These are phyloP conservation scores for Protea cynaroides DNA, from an alignment of 164 flowering plant genomes.

Conservation along the genomic window DNA sequence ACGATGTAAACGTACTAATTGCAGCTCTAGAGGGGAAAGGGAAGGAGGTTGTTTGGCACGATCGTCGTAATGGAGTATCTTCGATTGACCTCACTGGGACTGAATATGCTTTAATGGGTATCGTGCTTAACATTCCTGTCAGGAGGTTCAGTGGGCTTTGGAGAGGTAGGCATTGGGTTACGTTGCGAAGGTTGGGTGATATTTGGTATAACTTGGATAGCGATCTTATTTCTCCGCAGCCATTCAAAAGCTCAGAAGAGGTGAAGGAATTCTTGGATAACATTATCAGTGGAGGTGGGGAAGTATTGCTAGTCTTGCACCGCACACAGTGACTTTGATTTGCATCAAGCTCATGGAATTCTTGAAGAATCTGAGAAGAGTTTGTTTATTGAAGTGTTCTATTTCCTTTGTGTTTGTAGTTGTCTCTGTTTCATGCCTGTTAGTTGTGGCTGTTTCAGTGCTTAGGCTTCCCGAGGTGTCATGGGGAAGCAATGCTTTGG, in stretches of 20 bases:
- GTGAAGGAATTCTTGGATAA: constrained; percentile 56
- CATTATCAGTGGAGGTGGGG: constrained; percentile 46
- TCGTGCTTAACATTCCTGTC: constrained; percentile 69
- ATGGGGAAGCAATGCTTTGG: neutral
- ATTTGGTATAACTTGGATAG: constrained; percentile 97
- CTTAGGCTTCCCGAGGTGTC: constrained; percentile 48
- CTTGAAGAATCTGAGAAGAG: constrained; percentile 27
- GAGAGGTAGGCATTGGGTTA: constrained; percentile 83
- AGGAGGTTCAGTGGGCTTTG: constrained; percentile 68
- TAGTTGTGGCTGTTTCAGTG: constrained; percentile 35
- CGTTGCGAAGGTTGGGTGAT: constrained; percentile 56
- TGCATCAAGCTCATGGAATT: constrained; percentile 10
- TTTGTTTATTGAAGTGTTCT: constrained; percentile 22
- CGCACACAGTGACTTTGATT: constrained; percentile 16
- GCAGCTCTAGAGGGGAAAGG: constrained; percentile 76
- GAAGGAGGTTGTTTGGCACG: constrained; percentile 86
- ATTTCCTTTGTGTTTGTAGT: constrained; percentile 29
- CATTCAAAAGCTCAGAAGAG: constrained; percentile 44
- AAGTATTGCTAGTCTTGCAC: constrained; percentile 66
- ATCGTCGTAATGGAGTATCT: constrained; percentile 61
- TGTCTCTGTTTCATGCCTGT: constrained; percentile 36
- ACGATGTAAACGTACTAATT: constrained; percentile 82
- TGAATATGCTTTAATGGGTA: constrained; percentile 57
- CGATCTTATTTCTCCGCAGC: constrained; percentile 53
- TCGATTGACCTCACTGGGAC: constrained; percentile 47